Percentiles rank a stretch among this genome's conserved stretches.
Evolutionary conservation across 2,329 filamentous ascomycete genomes (phyloP).

Genomic region (Phyllosticta citrichinensis): DNA sequence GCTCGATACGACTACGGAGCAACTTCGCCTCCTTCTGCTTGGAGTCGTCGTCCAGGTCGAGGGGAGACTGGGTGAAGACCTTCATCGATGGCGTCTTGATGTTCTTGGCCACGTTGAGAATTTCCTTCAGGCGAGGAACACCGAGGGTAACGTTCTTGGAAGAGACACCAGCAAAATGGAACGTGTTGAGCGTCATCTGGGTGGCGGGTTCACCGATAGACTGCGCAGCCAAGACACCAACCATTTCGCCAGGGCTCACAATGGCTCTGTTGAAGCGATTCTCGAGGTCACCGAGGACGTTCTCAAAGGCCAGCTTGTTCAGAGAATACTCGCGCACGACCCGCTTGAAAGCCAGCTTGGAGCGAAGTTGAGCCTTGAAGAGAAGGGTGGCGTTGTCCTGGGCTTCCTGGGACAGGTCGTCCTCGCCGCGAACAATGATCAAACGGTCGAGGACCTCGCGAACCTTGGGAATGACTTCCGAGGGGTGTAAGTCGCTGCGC

Average conservation of each 20-base stretch:
- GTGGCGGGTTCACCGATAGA: slow-evolving; percentile 98
- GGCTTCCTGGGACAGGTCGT: slow-evolving; percentile 73
- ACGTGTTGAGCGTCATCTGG: slow-evolving; percentile 98
- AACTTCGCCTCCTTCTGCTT: slow-evolving; percentile 74
- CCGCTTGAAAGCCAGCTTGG: slow-evolving; percentile 84
- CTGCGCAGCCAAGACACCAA: slow-evolving; percentile 92
- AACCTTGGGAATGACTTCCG: slow-evolving; percentile 75
- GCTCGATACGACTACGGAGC: slow-evolving; percentile 73
- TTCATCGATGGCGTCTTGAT: slow-evolving; percentile 99
- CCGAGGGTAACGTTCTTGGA: slow-evolving; percentile 99
- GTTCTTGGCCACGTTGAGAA: slow-evolving; percentile 93
- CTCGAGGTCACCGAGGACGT: slow-evolving; percentile 83
- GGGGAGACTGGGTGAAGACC: slow-evolving; percentile 35
- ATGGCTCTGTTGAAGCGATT: slow-evolving; percentile 76
- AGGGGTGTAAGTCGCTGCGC: slow-evolving; percentile 80
- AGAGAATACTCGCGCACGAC: slow-evolving; percentile 77
- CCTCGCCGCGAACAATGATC: slow-evolving; percentile 75
- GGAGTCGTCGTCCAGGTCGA: slow-evolving; percentile 51
- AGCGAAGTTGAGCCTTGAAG: slow-evolving; percentile 86
- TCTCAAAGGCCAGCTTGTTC: slow-evolving; percentile 85
- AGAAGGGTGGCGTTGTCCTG: slow-evolving; percentile 81
- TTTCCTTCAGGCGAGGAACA: slow-evolving; percentile 98
- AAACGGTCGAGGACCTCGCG: slow-evolving; percentile 65
- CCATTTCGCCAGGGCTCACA: slow-evolving; percentile 95
- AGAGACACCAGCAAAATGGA: slow-evolving; percentile 99